phyloP scores from a whole-genome alignment of 2,329 filamentous ascomycete genomes.

The Metarhizium rileyi region DNA sequence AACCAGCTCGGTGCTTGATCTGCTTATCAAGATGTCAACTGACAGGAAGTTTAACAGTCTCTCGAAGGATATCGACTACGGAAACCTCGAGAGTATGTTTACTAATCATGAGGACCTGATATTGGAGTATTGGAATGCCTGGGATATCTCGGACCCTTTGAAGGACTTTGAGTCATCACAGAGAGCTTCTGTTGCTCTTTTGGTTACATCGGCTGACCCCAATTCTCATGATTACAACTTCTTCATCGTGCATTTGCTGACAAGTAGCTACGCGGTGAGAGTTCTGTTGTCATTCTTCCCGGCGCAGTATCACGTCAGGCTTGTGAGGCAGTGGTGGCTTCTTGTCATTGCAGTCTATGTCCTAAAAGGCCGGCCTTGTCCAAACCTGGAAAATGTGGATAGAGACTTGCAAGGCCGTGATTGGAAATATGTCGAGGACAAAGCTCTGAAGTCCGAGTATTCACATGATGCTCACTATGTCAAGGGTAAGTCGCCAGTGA shows the following conservation, averaged over 20 bases:
- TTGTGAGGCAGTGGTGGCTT: conserved; percentile 87
- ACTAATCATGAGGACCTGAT: conserved; percentile 58
- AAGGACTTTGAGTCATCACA: conserved; percentile 67
- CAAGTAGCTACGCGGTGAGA: conserved; percentile 80
- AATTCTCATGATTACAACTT: conserved; percentile 66
- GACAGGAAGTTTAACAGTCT: conserved; percentile 64
- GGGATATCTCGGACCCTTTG: conserved; percentile 61
- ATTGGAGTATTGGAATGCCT: conserved; percentile 86
- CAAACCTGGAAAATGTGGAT: conserved; percentile 56
- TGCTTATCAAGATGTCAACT: conserved; percentile 57
- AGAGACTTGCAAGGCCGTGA: conserved; percentile 50
- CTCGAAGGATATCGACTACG: conserved; percentile 46
- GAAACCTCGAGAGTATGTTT: conserved; percentile 61
- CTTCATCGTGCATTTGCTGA: conserved; percentile 72
- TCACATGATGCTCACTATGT: conserved; percentile 74
- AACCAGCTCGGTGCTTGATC: conserved; percentile 54
- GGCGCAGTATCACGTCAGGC: conserved; percentile 55
- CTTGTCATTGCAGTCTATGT: conserved; percentile 72
- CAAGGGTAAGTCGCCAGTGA: conserved; percentile 46
- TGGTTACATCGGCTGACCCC: conserved; percentile 49
- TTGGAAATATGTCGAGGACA: conserved; percentile 69
- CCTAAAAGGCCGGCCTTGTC: conserved; percentile 59
- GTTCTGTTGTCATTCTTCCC: conserved; percentile 73
- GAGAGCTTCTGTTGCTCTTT: conserved; percentile 48
- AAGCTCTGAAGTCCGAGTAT: conserved; percentile 58